Percentiles rank a stretch among this genome's conserved stretches.
Evolutionary conservation across 2,329 filamentous ascomycete genomes (phyloP).

Genomic region (Fusarium decemcellulare): DNA sequence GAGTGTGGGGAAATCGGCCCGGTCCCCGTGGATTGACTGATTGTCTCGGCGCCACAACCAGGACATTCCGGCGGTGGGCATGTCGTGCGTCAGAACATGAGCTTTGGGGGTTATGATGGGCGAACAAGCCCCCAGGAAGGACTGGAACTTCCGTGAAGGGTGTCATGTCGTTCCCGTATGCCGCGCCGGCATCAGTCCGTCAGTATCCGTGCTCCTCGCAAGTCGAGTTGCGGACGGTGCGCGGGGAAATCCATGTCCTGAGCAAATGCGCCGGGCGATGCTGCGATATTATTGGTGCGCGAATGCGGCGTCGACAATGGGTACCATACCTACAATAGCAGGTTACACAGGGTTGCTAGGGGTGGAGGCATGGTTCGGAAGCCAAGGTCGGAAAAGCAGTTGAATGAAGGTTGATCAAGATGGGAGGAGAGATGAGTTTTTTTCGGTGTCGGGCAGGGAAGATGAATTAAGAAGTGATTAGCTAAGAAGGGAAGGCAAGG

Average conservation of each 20-base stretch:
- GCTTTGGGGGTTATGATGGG: constrained; percentile 21
- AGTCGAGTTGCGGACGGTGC: constrained; percentile 9
- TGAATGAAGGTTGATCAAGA: background rate
- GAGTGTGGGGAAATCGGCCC: constrained; percentile 49
- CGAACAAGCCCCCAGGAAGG: constrained; percentile 1
- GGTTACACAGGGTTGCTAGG: constrained; percentile 28
- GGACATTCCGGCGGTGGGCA: constrained; percentile 41
- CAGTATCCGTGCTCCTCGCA: constrained; percentile 8
- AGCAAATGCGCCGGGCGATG: constrained; percentile 17
- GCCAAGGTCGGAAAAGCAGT: constrained; percentile 3
- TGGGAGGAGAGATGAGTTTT: constrained; percentile 2
- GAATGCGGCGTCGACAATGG: constrained; percentile 26
- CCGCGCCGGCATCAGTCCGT: constrained; percentile 1
- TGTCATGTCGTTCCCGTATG: constrained; percentile 5
- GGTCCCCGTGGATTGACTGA: constrained; percentile 34
- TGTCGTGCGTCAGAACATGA: constrained; percentile 19
- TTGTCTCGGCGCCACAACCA: constrained; percentile 44
- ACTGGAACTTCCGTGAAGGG: constrained; percentile 5
- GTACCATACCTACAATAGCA: constrained; percentile 32
- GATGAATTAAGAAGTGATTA: constrained; percentile 9
- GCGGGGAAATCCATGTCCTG: constrained; percentile 11
- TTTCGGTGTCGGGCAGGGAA: background rate
- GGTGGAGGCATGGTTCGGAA: background rate
- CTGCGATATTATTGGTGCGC: constrained; percentile 34
- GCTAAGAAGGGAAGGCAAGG: background rate